phyloP scores from a whole-genome alignment of 257 asterid genomes.

The Capsicum pubescens region DNA sequence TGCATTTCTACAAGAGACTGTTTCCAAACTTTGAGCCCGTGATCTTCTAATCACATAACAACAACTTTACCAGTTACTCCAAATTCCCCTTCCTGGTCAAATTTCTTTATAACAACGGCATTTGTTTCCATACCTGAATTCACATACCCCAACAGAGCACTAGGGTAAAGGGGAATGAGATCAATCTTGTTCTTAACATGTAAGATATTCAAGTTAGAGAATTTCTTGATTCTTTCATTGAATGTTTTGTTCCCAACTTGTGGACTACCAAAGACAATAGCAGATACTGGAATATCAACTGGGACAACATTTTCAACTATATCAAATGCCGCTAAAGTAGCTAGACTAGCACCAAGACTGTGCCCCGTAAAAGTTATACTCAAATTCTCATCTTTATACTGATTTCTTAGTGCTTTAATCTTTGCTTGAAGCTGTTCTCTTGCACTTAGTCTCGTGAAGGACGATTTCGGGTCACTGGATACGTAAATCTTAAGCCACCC shows the following conservation, averaged over 20 bases:
- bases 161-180: conserved; percentile 66
- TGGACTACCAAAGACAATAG: conserved; percentile 83
- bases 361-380: conserved; percentile 80
- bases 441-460: conserved; percentile 75
- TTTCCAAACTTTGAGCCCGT: too few species aligned
- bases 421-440: conserved; percentile 58
- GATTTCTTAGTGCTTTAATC: conserved; percentile 40
- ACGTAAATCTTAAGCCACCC: conserved; percentile 77
- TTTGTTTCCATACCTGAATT: neutral
- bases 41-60: too few species aligned
- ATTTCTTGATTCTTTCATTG: conserved; percentile 45
- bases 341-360: conserved; percentile 70
- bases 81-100: too few species aligned
- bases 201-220: conserved; percentile 59
- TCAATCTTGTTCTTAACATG: conserved; percentile 78
- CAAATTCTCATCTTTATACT: conserved; percentile 55
- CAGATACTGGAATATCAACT: conserved; percentile 65
- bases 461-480: conserved; percentile 63
- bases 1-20: too few species aligned
- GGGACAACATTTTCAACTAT: conserved; percentile 67
- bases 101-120: too few species aligned
- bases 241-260: conserved; percentile 75
- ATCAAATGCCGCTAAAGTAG: conserved; percentile 72
- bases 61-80: too few species aligned
- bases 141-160: conserved; percentile 55